Conservation (phyloP, 768 basidiomycete species). For the Neoboletus magnificus region DNA sequence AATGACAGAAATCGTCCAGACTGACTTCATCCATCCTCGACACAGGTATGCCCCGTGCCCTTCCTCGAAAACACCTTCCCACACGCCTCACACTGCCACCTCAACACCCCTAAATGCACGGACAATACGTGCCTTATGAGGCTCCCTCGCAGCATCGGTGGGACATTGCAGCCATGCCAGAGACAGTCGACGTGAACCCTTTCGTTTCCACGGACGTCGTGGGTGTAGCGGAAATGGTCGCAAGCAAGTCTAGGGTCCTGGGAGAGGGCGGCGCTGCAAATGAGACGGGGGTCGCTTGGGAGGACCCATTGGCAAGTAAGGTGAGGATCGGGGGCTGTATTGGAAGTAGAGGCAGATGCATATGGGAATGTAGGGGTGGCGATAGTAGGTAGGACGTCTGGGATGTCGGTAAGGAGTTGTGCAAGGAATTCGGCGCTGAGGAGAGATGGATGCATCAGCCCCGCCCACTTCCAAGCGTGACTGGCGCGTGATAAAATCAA, state of each 20-base stretch:
- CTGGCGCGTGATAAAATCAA: neutral
- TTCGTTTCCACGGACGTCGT: slow-evolving; percentile 18
- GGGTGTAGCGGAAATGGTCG: slow-evolving; percentile 10
- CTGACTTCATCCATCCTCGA: neutral
- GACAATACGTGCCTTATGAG: slow-evolving; percentile 18
- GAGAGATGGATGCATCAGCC: neutral
- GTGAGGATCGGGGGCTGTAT: too few species aligned
- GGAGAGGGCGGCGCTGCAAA: slow-evolving; percentile 7
- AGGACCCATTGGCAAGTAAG: slow-evolving; percentile 13
- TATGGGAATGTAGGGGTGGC: too few species aligned
- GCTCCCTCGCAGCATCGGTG: slow-evolving; percentile 21
- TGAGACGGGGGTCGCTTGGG: neutral
- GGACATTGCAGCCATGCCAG: slow-evolving; percentile 12
- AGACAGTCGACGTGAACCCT: slow-evolving; percentile 6
- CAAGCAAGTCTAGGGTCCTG: neutral
- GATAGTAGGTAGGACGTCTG: neutral
- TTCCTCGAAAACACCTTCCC: slow-evolving; percentile 15
- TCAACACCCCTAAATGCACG: slow-evolving; percentile 13
- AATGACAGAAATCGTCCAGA: neutral
- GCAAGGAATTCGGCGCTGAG: slow-evolving; percentile 15
- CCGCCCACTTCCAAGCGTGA: neutral
- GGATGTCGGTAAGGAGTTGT: slow-evolving; percentile 4
- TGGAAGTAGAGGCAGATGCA: neutral
- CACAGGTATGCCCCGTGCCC: slow-evolving; percentile 12
- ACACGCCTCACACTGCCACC: slow-evolving; percentile 15